These are phyloP conservation scores for Leishmania martiniquensis DNA, from an alignment of 208 protist species.

Conservation along the genomic window DNA sequence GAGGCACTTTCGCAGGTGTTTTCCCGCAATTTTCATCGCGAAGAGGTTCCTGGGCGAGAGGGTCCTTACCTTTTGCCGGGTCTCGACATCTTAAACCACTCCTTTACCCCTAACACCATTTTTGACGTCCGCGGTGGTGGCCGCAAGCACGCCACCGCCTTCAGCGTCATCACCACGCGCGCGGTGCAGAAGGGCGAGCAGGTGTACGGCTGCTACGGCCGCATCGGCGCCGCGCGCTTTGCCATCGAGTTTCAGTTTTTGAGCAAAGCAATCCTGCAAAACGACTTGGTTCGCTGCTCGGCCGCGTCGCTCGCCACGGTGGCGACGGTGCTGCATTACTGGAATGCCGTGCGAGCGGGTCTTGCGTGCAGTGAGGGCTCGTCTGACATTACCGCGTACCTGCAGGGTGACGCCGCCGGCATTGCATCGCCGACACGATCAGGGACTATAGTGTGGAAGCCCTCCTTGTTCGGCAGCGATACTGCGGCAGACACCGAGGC, in stretches of 20 bases:
- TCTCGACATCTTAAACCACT: conserved; percentile 88
- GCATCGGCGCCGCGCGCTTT: conserved; percentile 75
- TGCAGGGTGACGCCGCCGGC: background rate
- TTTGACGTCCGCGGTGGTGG: conserved; percentile 82
- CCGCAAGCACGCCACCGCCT: conserved; percentile 71
- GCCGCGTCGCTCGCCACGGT: conserved; percentile 30
- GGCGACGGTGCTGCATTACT: conserved; percentile 28
- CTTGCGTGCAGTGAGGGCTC: background rate
- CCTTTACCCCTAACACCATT: conserved; percentile 55
- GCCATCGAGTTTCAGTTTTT: conserved; percentile 87
- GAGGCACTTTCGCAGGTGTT: conserved; percentile 79
- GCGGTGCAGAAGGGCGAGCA: conserved; percentile 71
- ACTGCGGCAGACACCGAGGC: background rate
- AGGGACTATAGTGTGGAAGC: conserved; percentile 2
- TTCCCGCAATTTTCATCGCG: conserved; percentile 88
- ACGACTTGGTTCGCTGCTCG: conserved; percentile 70
- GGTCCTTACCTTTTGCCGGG: conserved; percentile 84
- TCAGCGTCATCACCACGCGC: conserved; percentile 67
- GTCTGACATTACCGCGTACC: background rate
- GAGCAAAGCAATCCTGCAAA: conserved; percentile 47
- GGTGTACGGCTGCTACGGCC: conserved; percentile 81
- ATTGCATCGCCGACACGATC: background rate
- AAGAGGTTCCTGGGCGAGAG: conserved; percentile 75
- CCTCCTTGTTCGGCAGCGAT: conserved; percentile 13
- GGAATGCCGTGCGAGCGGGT: background rate